phyloP scores from a whole-genome alignment of 257 asterid species.

The Salvia hispanica region DNA sequence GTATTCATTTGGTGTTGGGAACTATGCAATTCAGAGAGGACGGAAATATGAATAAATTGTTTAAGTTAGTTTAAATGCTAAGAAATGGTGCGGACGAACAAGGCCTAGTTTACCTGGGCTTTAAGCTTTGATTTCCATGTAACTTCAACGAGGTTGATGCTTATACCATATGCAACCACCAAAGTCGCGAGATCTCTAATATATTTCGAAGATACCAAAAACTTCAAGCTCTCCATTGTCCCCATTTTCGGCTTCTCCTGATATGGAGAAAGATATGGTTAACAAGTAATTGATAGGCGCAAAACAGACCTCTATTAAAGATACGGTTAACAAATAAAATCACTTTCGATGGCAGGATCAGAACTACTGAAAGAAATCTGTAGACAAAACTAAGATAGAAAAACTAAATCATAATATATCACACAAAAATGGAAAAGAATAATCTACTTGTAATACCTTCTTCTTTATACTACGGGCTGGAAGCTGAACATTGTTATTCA shows the following conservation, averaged over 20 bases:
- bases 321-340: too few species aligned
- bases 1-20: constrained; percentile 94
- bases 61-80: background rate
- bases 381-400: too few species aligned
- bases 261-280: constrained; percentile 18
- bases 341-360: too few species aligned
- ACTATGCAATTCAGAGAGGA: constrained; percentile 46
- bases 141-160: constrained; percentile 97
- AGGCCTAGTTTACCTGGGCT: constrained; percentile 66
- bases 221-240: constrained; percentile 94
- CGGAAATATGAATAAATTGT: background rate
- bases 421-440: too few species aligned
- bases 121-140: constrained; percentile 99
- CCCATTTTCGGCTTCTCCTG: constrained; percentile 96
- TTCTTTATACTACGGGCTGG: constrained; percentile 87
- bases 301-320: background rate
- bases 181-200: constrained; percentile 92
- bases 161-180: constrained; percentile 96
- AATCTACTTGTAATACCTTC: constrained; percentile 74
- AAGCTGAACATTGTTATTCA: constrained; percentile 69
- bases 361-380: too few species aligned
- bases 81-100: background rate
- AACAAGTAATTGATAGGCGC: background rate
- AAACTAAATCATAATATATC: too few species aligned
- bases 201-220: constrained; percentile 80